A percentile compares a stretch with the other conserved stretches of the same genome.
These are phyloP conservation scores for Pisolithus microcarpus DNA, from an alignment of 768 basidiomycete species.

Conservation along the genomic window DNA sequence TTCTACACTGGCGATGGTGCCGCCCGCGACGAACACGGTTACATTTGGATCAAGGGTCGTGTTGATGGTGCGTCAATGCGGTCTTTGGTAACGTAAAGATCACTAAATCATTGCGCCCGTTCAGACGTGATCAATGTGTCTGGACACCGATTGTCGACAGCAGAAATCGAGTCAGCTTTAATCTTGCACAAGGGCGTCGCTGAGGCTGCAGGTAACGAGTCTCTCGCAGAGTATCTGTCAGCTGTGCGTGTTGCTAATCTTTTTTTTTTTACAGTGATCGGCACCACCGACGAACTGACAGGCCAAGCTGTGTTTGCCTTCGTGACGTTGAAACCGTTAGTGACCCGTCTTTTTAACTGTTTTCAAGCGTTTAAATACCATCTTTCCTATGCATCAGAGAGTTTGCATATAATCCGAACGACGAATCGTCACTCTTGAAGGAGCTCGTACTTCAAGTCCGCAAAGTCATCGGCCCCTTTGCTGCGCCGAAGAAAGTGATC, in stretches of 20 bases:
- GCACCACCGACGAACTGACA: constrained; percentile 78
- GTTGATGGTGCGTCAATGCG: constrained; percentile 66
- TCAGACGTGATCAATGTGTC: constrained; percentile 96
- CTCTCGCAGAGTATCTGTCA: background rate
- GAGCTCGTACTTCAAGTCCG: constrained; percentile 93
- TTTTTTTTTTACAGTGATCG: constrained; percentile 58
- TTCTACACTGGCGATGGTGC: constrained; percentile 99
- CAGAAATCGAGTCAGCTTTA: constrained; percentile 95
- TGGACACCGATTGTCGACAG: constrained; percentile 93
- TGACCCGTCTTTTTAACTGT: constrained; percentile 6
- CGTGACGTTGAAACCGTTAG: constrained; percentile 89
- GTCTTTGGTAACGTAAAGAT: constrained; percentile 2
- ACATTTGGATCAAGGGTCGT: constrained; percentile 98
- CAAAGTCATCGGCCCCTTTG: constrained; percentile 97
- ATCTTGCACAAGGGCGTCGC: constrained; percentile 94
- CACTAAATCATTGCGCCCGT: background rate
- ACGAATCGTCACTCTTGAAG: constrained; percentile 69
- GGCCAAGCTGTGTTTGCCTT: constrained; percentile 94
- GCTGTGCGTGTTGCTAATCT: constrained; percentile 4
- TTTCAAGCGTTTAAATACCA: background rate
- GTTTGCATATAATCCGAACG: constrained; percentile 63
- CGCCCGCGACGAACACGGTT: constrained; percentile 87
- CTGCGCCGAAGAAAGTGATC: constrained; percentile 89
- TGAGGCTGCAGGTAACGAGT: constrained; percentile 68
- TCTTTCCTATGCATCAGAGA: constrained; percentile 42